Evolutionary conservation across 78 protist species (phyloP).

Genomic region (Dictyostelium firmibasis): DNA sequence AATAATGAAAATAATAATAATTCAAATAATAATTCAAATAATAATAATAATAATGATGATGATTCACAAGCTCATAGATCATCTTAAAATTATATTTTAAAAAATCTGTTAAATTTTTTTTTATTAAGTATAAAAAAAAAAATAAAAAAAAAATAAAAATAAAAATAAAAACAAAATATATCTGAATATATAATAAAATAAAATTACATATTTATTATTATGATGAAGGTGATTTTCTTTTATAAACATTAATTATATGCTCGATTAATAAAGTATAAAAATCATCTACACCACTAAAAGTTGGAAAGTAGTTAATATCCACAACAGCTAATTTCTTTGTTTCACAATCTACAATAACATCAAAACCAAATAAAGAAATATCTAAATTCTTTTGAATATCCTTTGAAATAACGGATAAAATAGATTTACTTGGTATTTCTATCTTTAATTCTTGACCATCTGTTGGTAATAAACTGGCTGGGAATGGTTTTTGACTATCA

Average conservation of each 20-base stretch:
- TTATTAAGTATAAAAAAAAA: not conserved
- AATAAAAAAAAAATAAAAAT: not conserved
- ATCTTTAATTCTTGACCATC: not conserved
- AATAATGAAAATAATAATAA: not conserved
- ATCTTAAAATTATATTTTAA: not conserved
- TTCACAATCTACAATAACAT: slow-evolving; percentile 36
- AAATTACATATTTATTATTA: not conserved
- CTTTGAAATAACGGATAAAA: slow-evolving; percentile 13
- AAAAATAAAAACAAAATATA: not conserved
- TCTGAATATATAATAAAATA: not conserved
- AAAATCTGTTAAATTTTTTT: not conserved
- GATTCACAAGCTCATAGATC: not conserved
- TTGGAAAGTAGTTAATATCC: slow-evolving; percentile 79
- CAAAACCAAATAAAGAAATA: slow-evolving; percentile 74
- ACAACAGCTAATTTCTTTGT: slow-evolving; percentile 47
- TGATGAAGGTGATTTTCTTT: not conserved
- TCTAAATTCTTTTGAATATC: slow-evolving; percentile 35
- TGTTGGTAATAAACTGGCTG: slow-evolving; percentile 28
- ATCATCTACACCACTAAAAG: slow-evolving; percentile 67
- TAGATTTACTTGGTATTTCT: slow-evolving; percentile 44
- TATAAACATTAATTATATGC: slow-evolving; percentile 28
- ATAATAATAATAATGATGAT: not conserved
- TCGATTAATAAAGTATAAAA: slow-evolving; percentile 55
- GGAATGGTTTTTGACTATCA: slow-evolving; percentile 82
- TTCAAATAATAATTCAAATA: not conserved